Evolutionary conservation across 768 basidiomycete genomes (phyloP), one percentile per base, ranked within the genome.

Genomic region (Xanthoconium purpureum): DNA sequence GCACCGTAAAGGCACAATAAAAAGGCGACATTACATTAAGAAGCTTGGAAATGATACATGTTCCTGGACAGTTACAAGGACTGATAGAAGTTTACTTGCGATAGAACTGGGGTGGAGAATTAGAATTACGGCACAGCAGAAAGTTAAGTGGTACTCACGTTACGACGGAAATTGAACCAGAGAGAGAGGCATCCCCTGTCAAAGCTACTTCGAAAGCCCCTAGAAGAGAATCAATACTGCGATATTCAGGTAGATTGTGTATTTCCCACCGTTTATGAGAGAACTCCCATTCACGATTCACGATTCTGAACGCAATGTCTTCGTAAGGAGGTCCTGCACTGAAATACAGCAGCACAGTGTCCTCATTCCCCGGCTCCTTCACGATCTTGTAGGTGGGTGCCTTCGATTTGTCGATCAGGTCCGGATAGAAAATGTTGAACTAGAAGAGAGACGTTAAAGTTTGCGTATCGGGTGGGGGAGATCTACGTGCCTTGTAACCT

Each of bases 371-470:
- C 6, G 87, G 84, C 66, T 97, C 93, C 67, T 92, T 91, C 72
- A 97, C 83, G 57, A 98, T 91, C 71, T 91, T 93, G 77, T 98
- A 99, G 8, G 93, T 94, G 5, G 97, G 97, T 0, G 97, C 93
- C 73, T 95, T 94, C 33, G 90, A 85, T 72, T 97, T 97, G 78
- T 99, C 96, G 73, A 99, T 98, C 62, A 99, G 85, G 74, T 98
- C 97, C 0, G 97, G 97, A 71, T 98, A 99, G 77, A 99, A 98
- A 47, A 99, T 93, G 64, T 96, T 97, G 77, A 95, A 95, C 84
- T 88, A 45, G 6, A 59, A 47, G 55, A 59, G 9, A 63, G 47
- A 60, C 48, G 39, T 67, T 24, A 65, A 52, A 28, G 11, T 17
- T 49, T 50, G 39, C 36, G 48, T 38, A 20, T 14, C 32, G 11